Conservation (phyloP, 176 grass and related monocot species). For the Pharus latifolius region DNA sequence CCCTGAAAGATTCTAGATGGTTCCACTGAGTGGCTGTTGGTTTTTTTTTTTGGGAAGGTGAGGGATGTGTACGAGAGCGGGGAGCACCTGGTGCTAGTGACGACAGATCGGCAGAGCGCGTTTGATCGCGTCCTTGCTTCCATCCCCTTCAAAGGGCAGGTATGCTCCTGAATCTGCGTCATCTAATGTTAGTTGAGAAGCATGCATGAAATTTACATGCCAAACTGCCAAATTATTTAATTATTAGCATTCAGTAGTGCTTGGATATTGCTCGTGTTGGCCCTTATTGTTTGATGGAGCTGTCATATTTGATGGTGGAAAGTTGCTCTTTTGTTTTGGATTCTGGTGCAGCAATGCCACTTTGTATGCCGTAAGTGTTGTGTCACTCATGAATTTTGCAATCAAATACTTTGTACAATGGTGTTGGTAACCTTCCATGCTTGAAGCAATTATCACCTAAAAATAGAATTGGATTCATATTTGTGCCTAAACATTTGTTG, state of each 20-base stretch:
- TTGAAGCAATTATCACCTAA: not conserved
- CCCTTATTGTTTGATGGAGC: not conserved
- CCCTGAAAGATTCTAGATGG: not conserved
- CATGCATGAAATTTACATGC: not conserved
- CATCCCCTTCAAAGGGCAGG: constrained; percentile 98
- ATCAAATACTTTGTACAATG: no score
- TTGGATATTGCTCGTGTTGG: not conserved
- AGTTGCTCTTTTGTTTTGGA: not conserved
- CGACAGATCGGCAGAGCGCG: constrained; percentile 88
- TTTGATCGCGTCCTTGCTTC: constrained; percentile 90
- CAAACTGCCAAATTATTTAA: not conserved
- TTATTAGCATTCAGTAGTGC: not conserved
- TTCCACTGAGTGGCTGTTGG: not conserved
- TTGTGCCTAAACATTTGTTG: not conserved
- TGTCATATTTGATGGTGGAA: not conserved
- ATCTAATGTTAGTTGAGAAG: not conserved
- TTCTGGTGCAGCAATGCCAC: not conserved
- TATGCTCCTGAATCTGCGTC: not conserved
- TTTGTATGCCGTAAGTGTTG: no score
- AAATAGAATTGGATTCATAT: not conserved
- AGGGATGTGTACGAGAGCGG: constrained; percentile 89
- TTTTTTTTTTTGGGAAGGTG: constrained; percentile 39
- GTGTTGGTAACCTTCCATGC: not conserved
- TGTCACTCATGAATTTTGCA: no score
- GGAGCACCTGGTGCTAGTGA: constrained; percentile 80